Conservation (phyloP, 495 filamentous ascomycete genomes). For the Penicillium steckii region DNA sequence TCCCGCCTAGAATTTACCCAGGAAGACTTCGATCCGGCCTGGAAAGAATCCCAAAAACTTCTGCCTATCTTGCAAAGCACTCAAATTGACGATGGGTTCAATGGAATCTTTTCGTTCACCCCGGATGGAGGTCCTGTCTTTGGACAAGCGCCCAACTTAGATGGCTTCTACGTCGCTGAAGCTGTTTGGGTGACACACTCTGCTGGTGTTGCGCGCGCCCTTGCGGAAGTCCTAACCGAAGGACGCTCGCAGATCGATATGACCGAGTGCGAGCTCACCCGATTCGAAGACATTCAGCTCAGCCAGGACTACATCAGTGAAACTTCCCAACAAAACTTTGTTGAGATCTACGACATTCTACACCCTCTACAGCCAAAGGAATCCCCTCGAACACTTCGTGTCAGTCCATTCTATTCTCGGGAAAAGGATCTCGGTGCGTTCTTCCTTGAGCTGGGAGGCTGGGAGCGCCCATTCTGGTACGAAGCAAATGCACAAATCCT, state of each 20-base stretch:
- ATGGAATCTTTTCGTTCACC: constrained; percentile 54
- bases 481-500: constrained; percentile 44
- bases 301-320: constrained; percentile 43
- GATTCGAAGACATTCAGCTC: constrained; percentile 50
- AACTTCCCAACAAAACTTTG: constrained; percentile 50
- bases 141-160: constrained; percentile 45
- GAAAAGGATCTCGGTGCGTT: constrained; percentile 47
- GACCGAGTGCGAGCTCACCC: constrained; percentile 47
- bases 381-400: constrained; percentile 46
- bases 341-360: constrained; percentile 53
- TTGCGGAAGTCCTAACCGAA: constrained; percentile 47
- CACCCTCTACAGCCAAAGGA: constrained; percentile 48
- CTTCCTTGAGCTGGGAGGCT: constrained; percentile 48
- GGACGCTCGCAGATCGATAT: constrained; percentile 46
- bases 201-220: constrained; percentile 49
- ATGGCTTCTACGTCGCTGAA: constrained; percentile 53
- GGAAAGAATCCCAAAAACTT: constrained; percentile 42
- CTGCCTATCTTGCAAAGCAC: constrained; percentile 40
- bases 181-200: constrained; percentile 57
- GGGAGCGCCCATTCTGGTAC: constrained; percentile 54
- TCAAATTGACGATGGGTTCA: constrained; percentile 49
- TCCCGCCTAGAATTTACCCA: constrained; percentile 47
- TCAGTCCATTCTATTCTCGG: constrained; percentile 44
- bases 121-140: constrained; percentile 51
- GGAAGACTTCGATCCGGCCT: constrained; percentile 50